Evolutionary conservation across 75 land plant genomes (phyloP), one percentile per base, ranked within the genome.

Genomic region (Picea sitchensis): DNA sequence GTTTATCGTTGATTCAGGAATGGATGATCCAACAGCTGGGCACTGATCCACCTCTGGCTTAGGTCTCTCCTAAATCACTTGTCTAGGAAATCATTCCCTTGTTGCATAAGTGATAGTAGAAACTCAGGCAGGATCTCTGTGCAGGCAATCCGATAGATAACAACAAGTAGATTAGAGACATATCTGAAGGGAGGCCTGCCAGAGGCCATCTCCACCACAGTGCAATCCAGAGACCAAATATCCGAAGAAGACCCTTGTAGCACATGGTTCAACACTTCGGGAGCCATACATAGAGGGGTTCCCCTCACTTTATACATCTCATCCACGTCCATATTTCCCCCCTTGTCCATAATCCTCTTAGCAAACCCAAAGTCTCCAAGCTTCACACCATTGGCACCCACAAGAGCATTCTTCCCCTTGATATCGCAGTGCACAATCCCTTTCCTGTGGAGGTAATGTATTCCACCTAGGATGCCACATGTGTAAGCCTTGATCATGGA

Each of bases 401-500:
- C 81, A 14, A 89, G 79, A 0, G 87, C 59, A 59, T 91, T 89
- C 77, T 80, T 81, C 57, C 86, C 91, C 86, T 91, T 91, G 67
- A 91, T 76, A 59, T 91, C 93, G 61, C 91, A 87, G 84, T 91
- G 93, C 58, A 89, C 89, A 30, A 83, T 85, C 60, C 85, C 91
- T 0, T 36, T 30, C 2, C 17, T 23, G 60, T 91, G 91, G 31
- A 91, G 58, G 75, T 83, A 81, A 14, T 73, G 58, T 4, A 87
- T 71, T 59, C 88, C 93, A 26, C 63, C 58, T 4, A 87, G 71
- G 13, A 87, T 83, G 9, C 82, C 84, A n/a, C 82, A 56, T 7
- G 91, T 26, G 77, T 80, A 84, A 13, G 32, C 18, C 71, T 87
- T 17, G 17, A 83, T 65, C 14, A 82, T 71, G n/a, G 59, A 47